These are phyloP conservation scores for Parietaria judaica DNA, from an alignment of 306 rosid species.

Conservation along the genomic window DNA sequence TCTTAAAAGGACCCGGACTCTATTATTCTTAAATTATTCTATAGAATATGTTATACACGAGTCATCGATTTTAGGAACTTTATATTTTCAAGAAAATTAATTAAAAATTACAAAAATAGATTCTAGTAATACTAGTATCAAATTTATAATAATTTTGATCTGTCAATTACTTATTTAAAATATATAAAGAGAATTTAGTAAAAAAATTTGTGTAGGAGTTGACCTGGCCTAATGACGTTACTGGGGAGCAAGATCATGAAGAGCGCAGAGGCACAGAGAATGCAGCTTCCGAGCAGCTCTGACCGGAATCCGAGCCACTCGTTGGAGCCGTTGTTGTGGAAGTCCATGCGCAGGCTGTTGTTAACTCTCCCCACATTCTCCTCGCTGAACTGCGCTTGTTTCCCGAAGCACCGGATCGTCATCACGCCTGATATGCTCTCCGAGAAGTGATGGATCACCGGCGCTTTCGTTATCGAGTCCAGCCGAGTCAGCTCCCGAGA, in stretches of 20 bases:
- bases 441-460: slow-evolving; percentile 90
- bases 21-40: no score
- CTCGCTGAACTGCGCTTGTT: slow-evolving; percentile 38
- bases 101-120: no score
- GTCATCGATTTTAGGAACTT: no score
- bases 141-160: no score
- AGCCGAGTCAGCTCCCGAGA: slow-evolving; percentile 89
- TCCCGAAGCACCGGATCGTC: slow-evolving; percentile 72
- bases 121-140: no score
- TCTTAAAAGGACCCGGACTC: no score
- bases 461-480: slow-evolving; percentile 90
- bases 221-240: slow-evolving; percentile 80
- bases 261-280: slow-evolving; percentile 65
- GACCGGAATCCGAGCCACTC: slow-evolving; percentile 95
- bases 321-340: slow-evolving; percentile 84
- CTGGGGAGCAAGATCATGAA: slow-evolving; percentile 90
- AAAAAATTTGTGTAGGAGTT: not conserved
- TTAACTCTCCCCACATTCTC: slow-evolving; percentile 69
- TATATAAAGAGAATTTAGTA: no score
- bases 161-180: no score
- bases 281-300: slow-evolving; percentile 70
- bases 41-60: no score
- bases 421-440: slow-evolving; percentile 90
- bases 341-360: slow-evolving; percentile 74
- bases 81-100: no score